Evolutionary conservation across 345 rosid genomes (phyloP), one percentile per base, ranked within the genome.

Genomic region (Ricinus communis): DNA sequence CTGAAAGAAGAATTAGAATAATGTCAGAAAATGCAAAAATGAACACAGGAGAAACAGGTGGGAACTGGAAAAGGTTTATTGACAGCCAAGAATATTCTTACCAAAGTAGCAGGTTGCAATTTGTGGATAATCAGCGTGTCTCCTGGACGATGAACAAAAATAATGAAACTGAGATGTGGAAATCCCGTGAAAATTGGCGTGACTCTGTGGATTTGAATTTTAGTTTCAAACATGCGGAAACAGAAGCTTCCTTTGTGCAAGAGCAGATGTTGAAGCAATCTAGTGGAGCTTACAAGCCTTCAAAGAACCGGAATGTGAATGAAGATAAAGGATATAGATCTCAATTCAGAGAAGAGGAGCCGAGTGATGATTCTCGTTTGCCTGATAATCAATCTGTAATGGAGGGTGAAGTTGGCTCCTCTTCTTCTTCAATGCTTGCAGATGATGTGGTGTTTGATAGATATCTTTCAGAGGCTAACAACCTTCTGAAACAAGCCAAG

Each of bases 381-480:
- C 66, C 43, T 27, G 75, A 81, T 54, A 27, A 31, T 51, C 66
- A 57, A 43, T 54, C 74, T 49, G 50, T 70, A 53, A 10, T 9
- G 9, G 81, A 77, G 62, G 36, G 68, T 60, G 83, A 67, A 52
- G 54, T 49, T 58, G 47, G 52, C 72, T 71, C 82, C 0, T 68
- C 83, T 62, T 74, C 80, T 25, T 71, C 88, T 50, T 83, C 91
- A 30, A 52, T 40, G 45, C 63, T 87, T 58, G 68, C 82, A 2
- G 86, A 83, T 70, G 94, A 87, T 75, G 63, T 80, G 54, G 57
- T 73, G 45, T 87, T 89, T 65, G 80, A 84, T 59, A 79, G 79
- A 71, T 80, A 84, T 71, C 86, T 89, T 59, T 75, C 71, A 11
- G 87, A 85, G 76, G 90, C 91, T 59, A 85, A 77, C 76, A 57